Conservation (phyloP, 2,329 filamentous ascomycete species). For the Fusarium miscanthi region DNA sequence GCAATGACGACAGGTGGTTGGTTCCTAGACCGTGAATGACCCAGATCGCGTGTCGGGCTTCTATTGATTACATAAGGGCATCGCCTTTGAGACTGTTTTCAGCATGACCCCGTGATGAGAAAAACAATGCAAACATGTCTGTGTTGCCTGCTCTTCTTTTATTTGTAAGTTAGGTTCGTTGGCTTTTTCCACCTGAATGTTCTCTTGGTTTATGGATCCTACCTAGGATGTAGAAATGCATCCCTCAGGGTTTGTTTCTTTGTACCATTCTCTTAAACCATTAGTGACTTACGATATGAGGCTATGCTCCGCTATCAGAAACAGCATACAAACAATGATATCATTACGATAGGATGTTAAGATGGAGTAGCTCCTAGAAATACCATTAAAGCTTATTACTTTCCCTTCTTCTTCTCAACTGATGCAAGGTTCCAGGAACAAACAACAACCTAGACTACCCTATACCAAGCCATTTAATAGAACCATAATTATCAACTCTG, state of each 20-base stretch:
- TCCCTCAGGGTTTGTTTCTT: neutral
- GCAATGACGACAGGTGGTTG: constrained; percentile 30
- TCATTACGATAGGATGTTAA: too few relatives aligned
- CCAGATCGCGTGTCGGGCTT: constrained; percentile 23
- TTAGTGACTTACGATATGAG: neutral
- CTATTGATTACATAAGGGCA: constrained; percentile 33
- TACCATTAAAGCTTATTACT: neutral
- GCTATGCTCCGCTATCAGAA: neutral
- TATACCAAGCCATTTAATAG: neutral
- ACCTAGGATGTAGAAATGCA: neutral
- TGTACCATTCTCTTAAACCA: neutral
- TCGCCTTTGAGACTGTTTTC: constrained; percentile 6
- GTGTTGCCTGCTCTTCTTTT: neutral
- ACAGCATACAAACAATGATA: too few relatives aligned
- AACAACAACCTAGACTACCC: neutral
- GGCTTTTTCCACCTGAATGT: neutral
- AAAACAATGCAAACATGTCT: neutral
- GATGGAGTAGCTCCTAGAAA: neutral
- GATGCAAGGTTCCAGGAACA: neutral
- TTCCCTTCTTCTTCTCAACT: neutral
- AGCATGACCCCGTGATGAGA: constrained; percentile 11
- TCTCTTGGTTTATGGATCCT: neutral
- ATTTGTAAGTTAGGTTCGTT: neutral
- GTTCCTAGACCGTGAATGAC: constrained; percentile 23
- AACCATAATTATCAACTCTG: neutral